Percentiles rank a stretch among this genome's conserved stretches.
Evolutionary conservation across 805 yeast genomes (phyloP).

Genomic region (Zygosaccharomyces pseudorouxii): DNA sequence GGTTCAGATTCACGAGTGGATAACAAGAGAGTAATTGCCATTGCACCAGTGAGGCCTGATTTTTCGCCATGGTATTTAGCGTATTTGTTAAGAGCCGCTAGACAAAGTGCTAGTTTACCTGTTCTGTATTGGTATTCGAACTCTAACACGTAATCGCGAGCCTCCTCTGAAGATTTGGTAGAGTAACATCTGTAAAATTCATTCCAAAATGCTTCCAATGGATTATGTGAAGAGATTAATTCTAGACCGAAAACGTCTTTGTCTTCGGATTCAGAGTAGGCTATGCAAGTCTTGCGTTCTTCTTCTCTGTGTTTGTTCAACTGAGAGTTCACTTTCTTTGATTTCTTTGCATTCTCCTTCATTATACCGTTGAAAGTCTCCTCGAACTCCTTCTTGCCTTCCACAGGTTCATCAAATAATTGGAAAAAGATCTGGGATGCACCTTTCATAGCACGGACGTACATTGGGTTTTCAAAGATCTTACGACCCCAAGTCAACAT

Average conservation of each 20-base stretch:
- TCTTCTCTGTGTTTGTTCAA: constrained; percentile 49
- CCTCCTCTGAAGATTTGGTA: constrained; percentile 43
- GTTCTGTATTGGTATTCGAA: constrained; percentile 28
- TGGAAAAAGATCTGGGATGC: constrained; percentile 54
- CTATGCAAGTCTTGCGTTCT: constrained; percentile 42
- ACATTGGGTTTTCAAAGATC: constrained; percentile 65
- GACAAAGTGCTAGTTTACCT: constrained; percentile 32
- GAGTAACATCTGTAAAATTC: constrained; percentile 39
- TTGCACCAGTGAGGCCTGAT: constrained; percentile 25
- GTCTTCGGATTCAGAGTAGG: constrained; percentile 49
- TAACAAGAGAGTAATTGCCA: constrained; percentile 25
- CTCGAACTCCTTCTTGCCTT: constrained; percentile 13
- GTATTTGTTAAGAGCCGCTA: constrained; percentile 28
- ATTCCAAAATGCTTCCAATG: constrained; percentile 43
- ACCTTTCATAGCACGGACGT: constrained; percentile 64
- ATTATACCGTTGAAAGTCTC: constrained; percentile 11
- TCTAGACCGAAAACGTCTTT: constrained; percentile 58
- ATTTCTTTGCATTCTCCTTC: constrained; percentile 43
- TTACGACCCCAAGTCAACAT: constrained; percentile 80
- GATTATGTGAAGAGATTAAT: constrained; percentile 34
- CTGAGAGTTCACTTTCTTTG: constrained; percentile 52
- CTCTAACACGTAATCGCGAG: constrained; percentile 26
- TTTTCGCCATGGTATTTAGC: constrained; percentile 18
- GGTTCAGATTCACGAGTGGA: constrained; percentile 21
- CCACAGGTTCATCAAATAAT: constrained; percentile 18